Base-by-base conservation (phyloP, 2,329 filamentous ascomycete species). In the Phaeophleospora eucalypticola region DNA sequence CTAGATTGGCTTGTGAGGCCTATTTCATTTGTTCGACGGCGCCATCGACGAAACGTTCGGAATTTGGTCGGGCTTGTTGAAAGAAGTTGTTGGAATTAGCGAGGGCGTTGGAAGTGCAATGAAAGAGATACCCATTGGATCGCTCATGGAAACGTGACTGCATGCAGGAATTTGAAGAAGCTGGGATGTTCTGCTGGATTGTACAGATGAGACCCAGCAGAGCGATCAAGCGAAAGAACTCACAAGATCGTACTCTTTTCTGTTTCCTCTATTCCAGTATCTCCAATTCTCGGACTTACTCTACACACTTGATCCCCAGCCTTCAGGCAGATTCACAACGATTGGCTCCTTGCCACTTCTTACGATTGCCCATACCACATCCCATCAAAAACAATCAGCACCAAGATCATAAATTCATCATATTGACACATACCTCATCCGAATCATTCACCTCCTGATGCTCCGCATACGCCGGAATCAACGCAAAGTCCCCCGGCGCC, bases 371-470 rank as follows among this genome's bases (percentile, higher is more conserved):
- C 83, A 86, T 32, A 81, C 76, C 2, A 84, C 68, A 38, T 84
- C 80, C 24, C 12, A 7, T 29, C 24, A 29, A 29, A 29, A 29
- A 29, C 7, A 29, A 29, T 7, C 24, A 29, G n/a, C n/a, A n/a
- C n/a, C n/a, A n/a, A n/a, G n/a, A n/a, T n/a, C n/a, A 29, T 29
- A 29, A 29, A 29, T 29, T n/a, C n/a, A n/a, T n/a, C n/a, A n/a
- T n/a, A n/a, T n/a, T n/a, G n/a, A n/a, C 6, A 29, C 24, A 7
- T 12, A 29, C 24, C 24, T 78, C 74, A 36, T 82, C 79, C 1
- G 76, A 76, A 32, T 86, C 78, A 57, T 88, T 88, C 16, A 82
- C 70, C 44, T 83, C 76, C 62, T 87, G 83, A 65, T 88, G 83
- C 62, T 88, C 83, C 0, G 80, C 79, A 73, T 77, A 86, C 0